These are phyloP conservation scores for Aspergillus intermedius DNA, from an alignment of 2,329 filamentous ascomycete species.

Conservation along the genomic window DNA sequence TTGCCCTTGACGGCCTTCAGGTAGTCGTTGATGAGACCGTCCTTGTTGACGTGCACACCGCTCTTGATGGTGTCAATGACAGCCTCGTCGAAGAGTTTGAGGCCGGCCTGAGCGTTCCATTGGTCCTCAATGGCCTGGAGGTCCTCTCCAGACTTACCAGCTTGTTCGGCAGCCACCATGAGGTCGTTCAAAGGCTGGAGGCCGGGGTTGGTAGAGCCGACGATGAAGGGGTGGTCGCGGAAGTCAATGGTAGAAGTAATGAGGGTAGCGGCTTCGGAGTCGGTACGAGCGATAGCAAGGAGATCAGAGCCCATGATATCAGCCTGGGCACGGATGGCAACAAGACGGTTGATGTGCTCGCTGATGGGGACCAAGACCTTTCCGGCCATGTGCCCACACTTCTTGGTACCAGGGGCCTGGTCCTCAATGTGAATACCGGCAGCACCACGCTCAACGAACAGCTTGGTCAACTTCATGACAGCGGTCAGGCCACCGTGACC, in stretches of 20 bases:
- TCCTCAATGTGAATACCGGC: slow-evolving; percentile 99
- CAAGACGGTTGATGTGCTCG: slow-evolving; percentile 96
- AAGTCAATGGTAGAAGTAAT: slow-evolving; percentile 95
- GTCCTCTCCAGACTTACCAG: slow-evolving; percentile 71
- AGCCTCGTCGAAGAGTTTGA: slow-evolving; percentile 87
- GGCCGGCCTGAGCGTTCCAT: slow-evolving; percentile 70
- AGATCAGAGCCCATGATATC: slow-evolving; percentile 97
- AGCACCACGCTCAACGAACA: slow-evolving; percentile 93
- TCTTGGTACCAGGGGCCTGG: slow-evolving; percentile 96
- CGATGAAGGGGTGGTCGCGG: slow-evolving; percentile 89
- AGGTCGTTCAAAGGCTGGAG: slow-evolving; percentile 82
- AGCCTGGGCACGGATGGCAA: slow-evolving; percentile 93
- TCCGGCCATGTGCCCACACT: slow-evolving; percentile 98
- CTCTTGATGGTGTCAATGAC: slow-evolving; percentile 75
- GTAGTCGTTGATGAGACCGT: slow-evolving; percentile 62
- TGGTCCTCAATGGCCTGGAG: slow-evolving; percentile 89
- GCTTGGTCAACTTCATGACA: slow-evolving; percentile 98
- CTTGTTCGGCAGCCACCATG: slow-evolving; percentile 76
- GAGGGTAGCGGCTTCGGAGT: slow-evolving; percentile 94
- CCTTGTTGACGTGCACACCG: slow-evolving; percentile 59
- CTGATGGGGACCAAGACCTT: slow-evolving; percentile 95
- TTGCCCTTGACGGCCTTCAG: slow-evolving; percentile 66
- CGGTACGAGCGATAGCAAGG: slow-evolving; percentile 84
- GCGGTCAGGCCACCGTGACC: slow-evolving; percentile 97
- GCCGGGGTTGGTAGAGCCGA: slow-evolving; percentile 78